phyloP scores from a whole-genome alignment of 2,329 filamentous ascomycete species.

The Penicillium sp. region DNA sequence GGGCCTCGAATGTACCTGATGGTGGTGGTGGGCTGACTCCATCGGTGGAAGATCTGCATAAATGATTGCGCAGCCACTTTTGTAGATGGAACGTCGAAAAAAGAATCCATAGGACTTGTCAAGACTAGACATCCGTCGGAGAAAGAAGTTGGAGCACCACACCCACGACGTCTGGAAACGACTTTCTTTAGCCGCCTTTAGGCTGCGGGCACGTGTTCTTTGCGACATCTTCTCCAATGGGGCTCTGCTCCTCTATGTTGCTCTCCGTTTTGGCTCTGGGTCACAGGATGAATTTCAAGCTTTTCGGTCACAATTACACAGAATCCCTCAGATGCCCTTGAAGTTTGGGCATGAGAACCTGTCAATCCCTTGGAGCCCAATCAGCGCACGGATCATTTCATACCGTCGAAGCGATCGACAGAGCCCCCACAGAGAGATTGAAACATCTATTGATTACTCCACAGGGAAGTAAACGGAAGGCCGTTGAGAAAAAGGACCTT shows the following conservation, averaged over 20 bases:
- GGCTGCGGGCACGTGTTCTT: too few species aligned
- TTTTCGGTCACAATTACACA: too few species aligned
- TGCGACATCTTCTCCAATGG: too few species aligned
- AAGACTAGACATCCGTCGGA: conserved; percentile 11
- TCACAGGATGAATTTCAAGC: neutral
- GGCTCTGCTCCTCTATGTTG: too few species aligned
- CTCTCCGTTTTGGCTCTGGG: neutral
- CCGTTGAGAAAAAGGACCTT: too few species aligned
- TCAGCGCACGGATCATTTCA: conserved; percentile 19
- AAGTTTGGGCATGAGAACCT: conserved; percentile 11
- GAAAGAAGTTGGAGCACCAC: conserved; percentile 13
- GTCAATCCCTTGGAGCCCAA: conserved; percentile 15
- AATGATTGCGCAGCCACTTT: neutral
- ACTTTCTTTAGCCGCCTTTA: too few species aligned
- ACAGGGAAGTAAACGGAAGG: too few species aligned
- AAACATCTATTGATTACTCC: too few species aligned
- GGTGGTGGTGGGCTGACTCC: conserved; percentile 10
- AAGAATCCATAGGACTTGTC: neutral
- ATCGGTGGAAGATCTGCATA: conserved; percentile 13
- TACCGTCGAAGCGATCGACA: conserved; percentile 9
- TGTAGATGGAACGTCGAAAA: neutral
- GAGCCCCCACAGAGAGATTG: neutral
- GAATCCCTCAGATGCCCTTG: too few species aligned
- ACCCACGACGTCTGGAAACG: conserved; percentile 8
- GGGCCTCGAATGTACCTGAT: conserved; percentile 10